Evolutionary conservation across 345 rosid species (phyloP), one percentile per base, ranked within the genome.

Genomic region (Raphanus sativus): DNA sequence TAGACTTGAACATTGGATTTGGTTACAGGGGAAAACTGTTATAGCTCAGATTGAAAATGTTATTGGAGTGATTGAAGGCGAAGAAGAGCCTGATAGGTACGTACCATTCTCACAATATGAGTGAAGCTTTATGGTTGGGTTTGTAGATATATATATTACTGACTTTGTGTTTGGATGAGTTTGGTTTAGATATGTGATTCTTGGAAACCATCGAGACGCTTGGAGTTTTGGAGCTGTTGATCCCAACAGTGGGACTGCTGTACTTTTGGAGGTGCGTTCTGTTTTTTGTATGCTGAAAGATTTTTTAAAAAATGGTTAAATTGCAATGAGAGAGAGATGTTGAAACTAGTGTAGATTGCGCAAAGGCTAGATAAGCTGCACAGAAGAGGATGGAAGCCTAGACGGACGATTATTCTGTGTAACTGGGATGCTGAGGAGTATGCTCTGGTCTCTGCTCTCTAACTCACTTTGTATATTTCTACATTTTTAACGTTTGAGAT

Each of bases 361-460:
- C 81, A 85, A 71, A 91, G 97, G 81, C 81, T 91, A 9, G 75
- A 66, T 73, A 91, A 89, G 85, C 80, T 91, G 55, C 87, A 77
- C 78, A 79, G 81, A 65, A 71, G 26, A 67, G 98, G 95, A 30
- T 88, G 97, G 98, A 91, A 74, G 82, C 95, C 98, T 65, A 72
- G 92, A 45, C 70, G 92, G 78, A 90, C 98, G 33, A 88, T 91
- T 17, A 15, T 91, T 59, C 70, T 91, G 67, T 91, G 97, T 82
- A 91, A 87, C 56, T 93, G 97, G 98, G 98, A 91, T 63, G 97
- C 97, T 6, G 97, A 93, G 88, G 95, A 93, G 81, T 91, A 93
- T 67, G 90, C 89, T 56, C 80, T 91, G 93, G 97, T 70, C 64
- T 63, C 71, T 65, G 40, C 34, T 70, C 66, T 63, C 75, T 65